These are phyloP conservation scores for Tricholoma sp. DNA, from an alignment of 768 basidiomycete species.

Conservation along the genomic window DNA sequence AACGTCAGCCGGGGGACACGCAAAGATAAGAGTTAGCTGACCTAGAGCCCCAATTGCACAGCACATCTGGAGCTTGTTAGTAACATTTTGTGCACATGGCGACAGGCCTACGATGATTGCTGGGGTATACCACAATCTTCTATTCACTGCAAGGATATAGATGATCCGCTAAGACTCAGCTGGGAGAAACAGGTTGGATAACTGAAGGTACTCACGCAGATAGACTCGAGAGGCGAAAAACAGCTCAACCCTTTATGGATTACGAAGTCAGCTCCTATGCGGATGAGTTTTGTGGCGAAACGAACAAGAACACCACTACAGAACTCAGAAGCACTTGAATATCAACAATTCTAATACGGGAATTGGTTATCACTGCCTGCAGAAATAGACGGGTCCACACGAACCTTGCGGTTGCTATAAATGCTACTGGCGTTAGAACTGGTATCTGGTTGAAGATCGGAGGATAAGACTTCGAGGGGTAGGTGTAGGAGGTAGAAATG, in stretches of 20 bases:
- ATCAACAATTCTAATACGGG: background rate
- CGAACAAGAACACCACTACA: background rate
- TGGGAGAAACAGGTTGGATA: background rate
- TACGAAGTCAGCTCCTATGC: background rate
- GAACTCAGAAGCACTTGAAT: background rate
- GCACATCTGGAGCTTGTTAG: background rate
- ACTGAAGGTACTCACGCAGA: background rate
- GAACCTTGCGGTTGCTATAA: background rate
- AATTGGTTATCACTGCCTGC: background rate
- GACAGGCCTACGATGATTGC: background rate
- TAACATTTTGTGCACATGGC: background rate
- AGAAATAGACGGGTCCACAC: background rate
- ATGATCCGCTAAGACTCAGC: background rate
- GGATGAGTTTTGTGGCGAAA: background rate
- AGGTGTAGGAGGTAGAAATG: background rate
- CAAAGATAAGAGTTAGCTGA: background rate
- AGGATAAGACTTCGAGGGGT: background rate
- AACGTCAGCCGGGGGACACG: background rate
- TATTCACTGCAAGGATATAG: background rate
- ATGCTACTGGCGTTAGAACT: background rate
- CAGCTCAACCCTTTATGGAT: background rate
- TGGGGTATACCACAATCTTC: background rate
- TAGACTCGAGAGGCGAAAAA: background rate
- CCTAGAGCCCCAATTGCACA: background rate
- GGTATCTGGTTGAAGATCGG: background rate